Conservation (phyloP, 2,329 filamentous ascomycete species). For the Bertia moriformis region DNA sequence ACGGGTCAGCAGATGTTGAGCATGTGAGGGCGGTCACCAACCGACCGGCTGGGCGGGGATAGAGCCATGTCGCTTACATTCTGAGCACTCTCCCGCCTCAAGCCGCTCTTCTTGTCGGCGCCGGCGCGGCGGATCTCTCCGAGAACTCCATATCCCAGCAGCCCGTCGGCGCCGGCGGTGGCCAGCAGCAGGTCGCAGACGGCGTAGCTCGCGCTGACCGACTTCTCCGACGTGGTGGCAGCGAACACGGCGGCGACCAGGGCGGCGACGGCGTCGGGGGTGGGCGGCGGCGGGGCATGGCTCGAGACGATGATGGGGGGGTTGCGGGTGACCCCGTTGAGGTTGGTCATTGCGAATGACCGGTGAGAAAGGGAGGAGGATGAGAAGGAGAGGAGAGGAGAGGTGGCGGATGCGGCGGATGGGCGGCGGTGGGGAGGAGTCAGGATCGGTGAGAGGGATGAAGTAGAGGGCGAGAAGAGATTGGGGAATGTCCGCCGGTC, state of each 20-base stretch:
- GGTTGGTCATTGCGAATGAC: conserved; percentile 28
- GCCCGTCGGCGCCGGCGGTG: conserved; percentile 48
- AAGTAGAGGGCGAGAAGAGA: no score
- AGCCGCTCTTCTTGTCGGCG: conserved; percentile 81
- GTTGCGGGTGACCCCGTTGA: no score
- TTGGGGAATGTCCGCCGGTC: no score
- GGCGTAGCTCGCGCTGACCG: conserved; percentile 48
- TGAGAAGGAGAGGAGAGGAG: no score
- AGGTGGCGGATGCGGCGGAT: no score
- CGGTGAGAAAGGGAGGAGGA: no score
- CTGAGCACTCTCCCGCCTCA: conserved; percentile 78
- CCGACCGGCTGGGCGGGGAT: no score
- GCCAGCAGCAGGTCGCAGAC: conserved; percentile 49
- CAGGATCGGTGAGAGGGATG: no score
- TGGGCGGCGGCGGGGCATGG: conserved; percentile 22
- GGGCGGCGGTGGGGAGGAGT: no score
- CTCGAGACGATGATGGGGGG: conserved; percentile 27
- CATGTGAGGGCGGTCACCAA: no score
- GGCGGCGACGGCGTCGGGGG: conserved; percentile 25
- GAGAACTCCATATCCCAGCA: conserved; percentile 46
- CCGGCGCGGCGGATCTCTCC: conserved; percentile 63
- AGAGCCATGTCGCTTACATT: conserved; percentile 32
- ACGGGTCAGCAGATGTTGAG: no score
- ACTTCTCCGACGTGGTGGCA: conserved; percentile 35
- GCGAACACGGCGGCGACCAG: conserved; percentile 25